Conservation (phyloP, 2,329 filamentous ascomycete genomes). For the Ophiostoma angusticollis region DNA sequence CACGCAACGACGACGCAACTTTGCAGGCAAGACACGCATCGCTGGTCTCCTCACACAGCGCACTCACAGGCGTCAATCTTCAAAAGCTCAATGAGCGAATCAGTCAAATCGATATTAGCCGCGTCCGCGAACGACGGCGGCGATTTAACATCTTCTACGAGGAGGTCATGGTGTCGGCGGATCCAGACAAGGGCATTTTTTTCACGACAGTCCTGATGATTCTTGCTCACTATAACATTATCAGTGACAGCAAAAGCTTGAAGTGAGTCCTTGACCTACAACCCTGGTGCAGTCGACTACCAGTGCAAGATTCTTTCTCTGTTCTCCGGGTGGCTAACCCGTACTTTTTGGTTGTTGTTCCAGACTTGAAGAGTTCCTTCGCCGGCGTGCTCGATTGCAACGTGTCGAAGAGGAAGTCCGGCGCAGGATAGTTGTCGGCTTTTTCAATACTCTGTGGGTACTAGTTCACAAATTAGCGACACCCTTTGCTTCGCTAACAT, state of each 20-base stretch:
- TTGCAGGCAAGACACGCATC: constrained; percentile 34
- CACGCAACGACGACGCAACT: constrained; percentile 43
- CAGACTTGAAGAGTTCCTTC: constrained; percentile 85
- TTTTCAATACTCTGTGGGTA: constrained; percentile 78
- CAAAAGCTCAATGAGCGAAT: constrained; percentile 62
- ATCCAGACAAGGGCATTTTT: constrained; percentile 77
- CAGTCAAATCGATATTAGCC: constrained; percentile 56
- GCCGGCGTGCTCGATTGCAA: constrained; percentile 78
- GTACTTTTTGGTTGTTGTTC: no score
- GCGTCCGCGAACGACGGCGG: constrained; percentile 61
- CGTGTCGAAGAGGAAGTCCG: constrained; percentile 91
- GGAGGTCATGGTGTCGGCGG: constrained; percentile 86
- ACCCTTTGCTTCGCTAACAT: neutral
- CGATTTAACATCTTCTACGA: constrained; percentile 94
- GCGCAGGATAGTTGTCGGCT: constrained; percentile 78
- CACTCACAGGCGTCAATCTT: constrained; percentile 54
- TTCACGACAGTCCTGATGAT: constrained; percentile 93
- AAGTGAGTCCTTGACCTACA: constrained; percentile 48
- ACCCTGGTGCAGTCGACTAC: no score
- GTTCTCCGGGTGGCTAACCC: no score
- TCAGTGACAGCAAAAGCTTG: constrained; percentile 92
- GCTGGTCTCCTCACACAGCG: constrained; percentile 37
- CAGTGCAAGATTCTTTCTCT: neutral
- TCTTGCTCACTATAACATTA: constrained; percentile 95
- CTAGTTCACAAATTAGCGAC: neutral